Evolutionary conservation across 2,329 filamentous ascomycete species (phyloP), one percentile per base, ranked within the genome.

Genomic region (Pseudopyrenochaeta lycopersici): DNA sequence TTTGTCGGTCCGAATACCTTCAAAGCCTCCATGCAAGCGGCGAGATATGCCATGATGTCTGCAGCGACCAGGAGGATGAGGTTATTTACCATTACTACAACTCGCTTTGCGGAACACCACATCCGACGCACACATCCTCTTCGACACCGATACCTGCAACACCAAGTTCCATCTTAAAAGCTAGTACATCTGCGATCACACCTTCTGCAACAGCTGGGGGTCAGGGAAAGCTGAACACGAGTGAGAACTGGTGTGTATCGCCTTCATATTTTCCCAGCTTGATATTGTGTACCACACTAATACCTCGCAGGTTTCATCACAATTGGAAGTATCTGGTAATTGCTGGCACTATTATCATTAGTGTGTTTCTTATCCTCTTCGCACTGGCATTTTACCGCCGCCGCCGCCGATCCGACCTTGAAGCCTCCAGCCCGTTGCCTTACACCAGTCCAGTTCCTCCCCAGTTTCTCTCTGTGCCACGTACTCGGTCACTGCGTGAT

Each of bases 291-390:
- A 27, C 9, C 4, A 27, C 4, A 40, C n/a, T 38, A 12, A 47
- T 31, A 21, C 14, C 5, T 40, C n/a, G 7, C 56, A 91, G 90
- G 89, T 77, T 90, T 44, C 81, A 83, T 7, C 82, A 80, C 23
- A 90, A 94, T 74, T 91, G 85, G 80, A 83, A 87, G 78, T 96
- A 91, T 91, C 85, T 96, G 40, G 82, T 94, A 58, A 91, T 95
- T 83, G 81, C 95, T 47, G 87, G 92, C 60, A 79, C 94, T 57
- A 82, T 96, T 23, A 82, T 88, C 38, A 79, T 94, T 54, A 88
- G 81, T 47, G 90, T 96, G 56, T 77, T 82, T 12, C 80, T 81
- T 44, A 32, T 54, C 12, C 15, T 54, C 4, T 14, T 21, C n/a
- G 20, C 10, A 11, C 5, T 39, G 4, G 10, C 20, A 9, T 27